These are phyloP conservation scores for Globisporangium carolinianum DNA, from an alignment of 352 stramenopile species.

Conservation along the genomic window DNA sequence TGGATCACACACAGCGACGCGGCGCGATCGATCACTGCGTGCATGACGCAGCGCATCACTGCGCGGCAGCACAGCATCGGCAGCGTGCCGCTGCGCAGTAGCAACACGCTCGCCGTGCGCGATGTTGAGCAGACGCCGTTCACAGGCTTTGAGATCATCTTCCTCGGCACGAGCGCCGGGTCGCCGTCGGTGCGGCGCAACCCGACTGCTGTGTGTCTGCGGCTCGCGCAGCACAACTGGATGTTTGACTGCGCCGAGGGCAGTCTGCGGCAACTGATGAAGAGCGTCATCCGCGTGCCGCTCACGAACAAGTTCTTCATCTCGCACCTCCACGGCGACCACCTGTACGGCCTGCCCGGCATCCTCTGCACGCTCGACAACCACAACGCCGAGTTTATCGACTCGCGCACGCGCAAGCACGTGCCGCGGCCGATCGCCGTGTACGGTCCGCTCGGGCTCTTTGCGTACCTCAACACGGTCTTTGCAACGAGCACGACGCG, in stretches of 20 bases:
- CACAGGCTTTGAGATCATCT: conserved; percentile 79
- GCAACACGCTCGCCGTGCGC: conserved; percentile 39
- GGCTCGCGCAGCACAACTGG: conserved; percentile 66
- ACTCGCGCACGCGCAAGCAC: conserved; percentile 43
- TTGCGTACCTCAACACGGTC: conserved; percentile 68
- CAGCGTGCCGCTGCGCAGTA: conserved; percentile 45
- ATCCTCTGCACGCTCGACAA: conserved; percentile 84
- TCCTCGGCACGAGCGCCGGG: conserved; percentile 74
- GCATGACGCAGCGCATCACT: conserved; percentile 22
- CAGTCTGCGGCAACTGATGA: conserved; percentile 75
- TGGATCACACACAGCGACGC: conserved; percentile 6
- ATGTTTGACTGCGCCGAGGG: conserved; percentile 88
- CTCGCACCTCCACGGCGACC: conserved; percentile 81
- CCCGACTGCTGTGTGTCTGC: conserved; percentile 50
- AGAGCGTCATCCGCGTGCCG: conserved; percentile 61
- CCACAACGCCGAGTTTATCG: conserved; percentile 54
- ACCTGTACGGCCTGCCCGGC: conserved; percentile 75
- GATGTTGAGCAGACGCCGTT: conserved; percentile 40
- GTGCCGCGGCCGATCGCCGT: conserved; percentile 50
- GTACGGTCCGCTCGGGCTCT: conserved; percentile 73
- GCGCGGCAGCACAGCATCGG: conserved; percentile 36
- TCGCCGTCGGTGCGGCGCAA: conserved; percentile 65
- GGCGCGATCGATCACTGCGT: conserved; percentile 12
- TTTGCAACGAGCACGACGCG: conserved; percentile 57
- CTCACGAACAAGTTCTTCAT: conserved; percentile 84